Conservation (phyloP, 495 filamentous ascomycete species). For the Daldinia concentrica region DNA sequence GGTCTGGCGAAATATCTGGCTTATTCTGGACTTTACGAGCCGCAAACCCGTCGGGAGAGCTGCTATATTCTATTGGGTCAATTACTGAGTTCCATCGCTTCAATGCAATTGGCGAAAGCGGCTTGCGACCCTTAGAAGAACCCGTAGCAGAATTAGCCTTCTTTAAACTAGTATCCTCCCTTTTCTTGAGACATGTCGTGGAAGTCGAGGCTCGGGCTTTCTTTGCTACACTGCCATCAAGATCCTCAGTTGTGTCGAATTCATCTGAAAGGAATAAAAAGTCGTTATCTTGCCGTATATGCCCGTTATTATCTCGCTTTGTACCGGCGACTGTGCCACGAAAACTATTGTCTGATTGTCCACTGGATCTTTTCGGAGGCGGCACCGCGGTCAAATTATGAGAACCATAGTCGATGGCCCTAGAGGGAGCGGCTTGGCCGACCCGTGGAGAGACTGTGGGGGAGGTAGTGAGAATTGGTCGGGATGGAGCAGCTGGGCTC, state of each 20-base stretch:
- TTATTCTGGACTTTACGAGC: conserved; percentile 7
- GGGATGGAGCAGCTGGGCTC: conserved; percentile 30
- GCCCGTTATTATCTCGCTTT: conserved; percentile 15
- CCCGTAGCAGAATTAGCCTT: conserved; percentile 13
- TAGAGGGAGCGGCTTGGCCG: conserved; percentile 13
- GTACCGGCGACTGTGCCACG: conserved; percentile 1
- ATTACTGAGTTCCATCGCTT: conserved; percentile 38
- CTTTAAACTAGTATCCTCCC: conserved; percentile 13
- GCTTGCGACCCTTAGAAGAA: conserved; percentile 4
- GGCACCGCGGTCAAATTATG: neutral
- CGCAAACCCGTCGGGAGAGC: conserved; percentile 23
- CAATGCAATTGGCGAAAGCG: conserved; percentile 6
- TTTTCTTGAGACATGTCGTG: conserved; percentile 11
- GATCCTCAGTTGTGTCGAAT: conserved; percentile 53
- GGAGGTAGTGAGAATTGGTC: conserved; percentile 16
- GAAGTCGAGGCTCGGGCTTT: conserved; percentile 30
- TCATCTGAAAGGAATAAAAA: conserved; percentile 62
- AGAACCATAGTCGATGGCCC: conserved; percentile 15
- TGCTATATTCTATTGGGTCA: conserved; percentile 44
- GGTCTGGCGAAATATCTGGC: conserved; percentile 30
- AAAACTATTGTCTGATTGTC: conserved; percentile 2
- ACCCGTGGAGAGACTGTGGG: conserved; percentile 7
- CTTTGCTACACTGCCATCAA: conserved; percentile 39
- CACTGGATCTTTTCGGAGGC: conserved; percentile 3
- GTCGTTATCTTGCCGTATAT: conserved; percentile 24